Base-by-base conservation (phyloP, 2,329 filamentous ascomycete genomes). In the Xylaria sp. region DNA sequence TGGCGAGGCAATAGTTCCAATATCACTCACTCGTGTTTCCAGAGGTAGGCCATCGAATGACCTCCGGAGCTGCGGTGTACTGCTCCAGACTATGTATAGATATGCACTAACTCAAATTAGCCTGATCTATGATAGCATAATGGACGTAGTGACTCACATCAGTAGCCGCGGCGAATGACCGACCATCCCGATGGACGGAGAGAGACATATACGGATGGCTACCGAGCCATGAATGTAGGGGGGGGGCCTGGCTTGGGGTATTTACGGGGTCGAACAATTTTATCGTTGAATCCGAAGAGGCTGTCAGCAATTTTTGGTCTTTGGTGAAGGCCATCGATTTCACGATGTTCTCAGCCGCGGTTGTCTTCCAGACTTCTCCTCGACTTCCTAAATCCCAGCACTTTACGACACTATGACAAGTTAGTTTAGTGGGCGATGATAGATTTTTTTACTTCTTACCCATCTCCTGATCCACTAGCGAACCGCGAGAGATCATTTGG, bases 211-310 rank as follows among this genome's bases (percentile, higher is more conserved):
- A 98, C 48, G 93, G 92, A 60, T 90, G 90, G 57, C 88, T 84
- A 40, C 96, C 95, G 12, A 97, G 88, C 86, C 93, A 98, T 21
- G 93, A 97, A 40, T 93, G 90, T 62, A 92, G 82, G 0, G 94
- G 94, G n/a, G 90, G 85, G 16, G 91, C 84, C 60, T 90, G 88
- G 68, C 86, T 86, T 23, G 88, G 80, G 8, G 91, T 91, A 78
- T 92, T 90, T 97, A 97, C 0, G 95, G 95, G 94, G 75, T 98
- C 94, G 82, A 92, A 98, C 37, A 99, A 84, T 80, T 98, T 97
- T 76, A 98, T 88, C 3, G 93, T 92, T 73, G 90, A 89, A 81
- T 99, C 96, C 69, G 90, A 91, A 5, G 92, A 94, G 78, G 94
- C 98, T 1, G 93, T 95, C 55, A 98, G 83, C 16, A 98, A 84